Evolutionary conservation across 2,329 filamentous ascomycete genomes (phyloP).

Genomic region (Davidsoniella eucalypti): DNA sequence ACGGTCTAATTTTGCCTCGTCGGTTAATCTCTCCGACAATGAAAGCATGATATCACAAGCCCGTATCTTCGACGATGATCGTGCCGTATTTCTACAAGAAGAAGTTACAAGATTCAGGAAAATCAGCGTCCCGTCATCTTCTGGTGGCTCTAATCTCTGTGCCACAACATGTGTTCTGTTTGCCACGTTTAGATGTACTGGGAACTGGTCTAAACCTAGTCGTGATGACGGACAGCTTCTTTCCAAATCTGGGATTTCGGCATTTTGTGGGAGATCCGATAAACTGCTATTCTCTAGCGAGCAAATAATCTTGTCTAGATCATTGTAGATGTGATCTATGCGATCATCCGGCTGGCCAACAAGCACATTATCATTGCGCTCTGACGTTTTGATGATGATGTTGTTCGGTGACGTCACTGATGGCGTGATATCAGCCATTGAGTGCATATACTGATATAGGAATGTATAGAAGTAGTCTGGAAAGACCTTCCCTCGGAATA

Average conservation of each 20-base stretch:
- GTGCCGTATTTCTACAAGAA: constrained; percentile 74
- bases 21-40: constrained; percentile 78
- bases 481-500: constrained; percentile 84
- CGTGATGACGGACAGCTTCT: constrained; percentile 17
- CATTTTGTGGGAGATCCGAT: constrained; percentile 16
- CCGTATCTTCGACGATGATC: constrained; percentile 70
- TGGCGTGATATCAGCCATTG: constrained; percentile 70
- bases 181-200: constrained; percentile 71
- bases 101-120: constrained; percentile 82
- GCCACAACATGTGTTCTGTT: constrained; percentile 61
- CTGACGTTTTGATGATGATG: constrained; percentile 45
- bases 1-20: constrained; percentile 89
- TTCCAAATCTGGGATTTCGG: not conserved
- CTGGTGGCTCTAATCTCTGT: constrained; percentile 40
- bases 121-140: constrained; percentile 81
- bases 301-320: constrained; percentile 96
- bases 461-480: constrained; percentile 96
- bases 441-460: constrained; percentile 91
- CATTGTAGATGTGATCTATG: constrained; percentile 81
- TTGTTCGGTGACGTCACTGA: constrained; percentile 44
- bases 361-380: constrained; percentile 30
- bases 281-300: constrained; percentile 45
- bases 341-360: constrained; percentile 80
- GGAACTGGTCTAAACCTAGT: constrained; percentile 49
- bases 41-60: constrained; percentile 85